Evolutionary conservation across 2,329 filamentous ascomycete genomes (phyloP).

Genomic region (Claviceps africana): DNA sequence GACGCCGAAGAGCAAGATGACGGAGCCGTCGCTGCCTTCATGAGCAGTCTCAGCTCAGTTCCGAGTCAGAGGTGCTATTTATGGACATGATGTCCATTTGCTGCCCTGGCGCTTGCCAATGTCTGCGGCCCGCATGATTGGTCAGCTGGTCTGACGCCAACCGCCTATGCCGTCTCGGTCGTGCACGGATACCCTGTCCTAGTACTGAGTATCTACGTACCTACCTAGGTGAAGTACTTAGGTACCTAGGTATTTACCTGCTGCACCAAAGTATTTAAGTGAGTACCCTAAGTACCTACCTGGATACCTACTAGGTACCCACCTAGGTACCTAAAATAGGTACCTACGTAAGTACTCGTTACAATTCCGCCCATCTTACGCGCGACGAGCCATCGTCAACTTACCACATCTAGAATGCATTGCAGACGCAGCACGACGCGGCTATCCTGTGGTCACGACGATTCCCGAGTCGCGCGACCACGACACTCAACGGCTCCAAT

Average conservation of each 20-base stretch:
- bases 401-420: neutral
- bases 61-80: neutral
- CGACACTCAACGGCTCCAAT: constrained; percentile 2
- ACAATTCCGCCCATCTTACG: constrained; percentile 2
- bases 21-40: neutral
- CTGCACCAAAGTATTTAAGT: too few species aligned
- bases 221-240: too few species aligned
- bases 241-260: too few species aligned
- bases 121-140: constrained; percentile 3
- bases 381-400: neutral
- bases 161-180: neutral
- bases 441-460: constrained; percentile 11
- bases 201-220: too few species aligned
- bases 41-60: neutral
- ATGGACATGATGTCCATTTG: neutral
- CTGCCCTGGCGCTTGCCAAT: neutral
- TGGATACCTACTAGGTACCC: too few species aligned
- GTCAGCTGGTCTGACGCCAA: neutral
- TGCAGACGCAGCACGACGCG: constrained; percentile 10
- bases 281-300: too few species aligned
- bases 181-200: neutral
- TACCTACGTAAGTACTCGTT: too few species aligned
- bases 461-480: constrained; percentile 7
- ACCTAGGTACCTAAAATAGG: too few species aligned
- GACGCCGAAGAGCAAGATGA: neutral